Conservation (phyloP, 2,329 filamentous ascomycete genomes). For the Diplodia seriata region DNA sequence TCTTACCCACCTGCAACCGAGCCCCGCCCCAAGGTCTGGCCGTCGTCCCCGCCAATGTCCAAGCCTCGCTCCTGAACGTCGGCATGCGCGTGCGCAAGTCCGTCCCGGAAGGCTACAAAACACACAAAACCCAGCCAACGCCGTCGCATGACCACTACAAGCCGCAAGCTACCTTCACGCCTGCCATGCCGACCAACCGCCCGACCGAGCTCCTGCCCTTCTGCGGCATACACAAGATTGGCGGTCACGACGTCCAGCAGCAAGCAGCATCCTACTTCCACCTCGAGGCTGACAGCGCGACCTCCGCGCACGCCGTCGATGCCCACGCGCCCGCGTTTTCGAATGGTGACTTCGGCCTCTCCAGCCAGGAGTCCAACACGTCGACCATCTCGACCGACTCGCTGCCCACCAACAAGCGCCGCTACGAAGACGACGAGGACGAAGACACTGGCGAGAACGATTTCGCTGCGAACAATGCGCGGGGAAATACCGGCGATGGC, state of each 20-base stretch:
- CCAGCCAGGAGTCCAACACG: slow-evolving; percentile 42
- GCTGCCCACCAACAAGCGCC: slow-evolving; percentile 49
- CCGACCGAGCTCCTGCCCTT: slow-evolving; percentile 75
- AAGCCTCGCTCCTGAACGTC: slow-evolving; percentile 85
- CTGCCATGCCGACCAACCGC: slow-evolving; percentile 31
- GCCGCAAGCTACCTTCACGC: background rate
- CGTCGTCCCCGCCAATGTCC: slow-evolving; percentile 68
- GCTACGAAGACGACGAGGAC: slow-evolving; percentile 49
- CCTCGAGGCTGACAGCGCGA: slow-evolving; percentile 48
- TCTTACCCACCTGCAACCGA: background rate
- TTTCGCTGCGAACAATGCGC: background rate
- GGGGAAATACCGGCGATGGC: slow-evolving; percentile 37
- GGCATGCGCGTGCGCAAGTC: slow-evolving; percentile 95
- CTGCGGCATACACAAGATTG: slow-evolving; percentile 79
- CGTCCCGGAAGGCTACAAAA: slow-evolving; percentile 94
- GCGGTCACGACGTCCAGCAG: slow-evolving; percentile 55
- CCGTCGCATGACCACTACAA: background rate
- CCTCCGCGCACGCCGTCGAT: slow-evolving; percentile 35
- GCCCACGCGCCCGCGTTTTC: slow-evolving; percentile 36
- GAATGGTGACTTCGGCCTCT: slow-evolving; percentile 45
- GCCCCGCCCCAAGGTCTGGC: slow-evolving; percentile 30
- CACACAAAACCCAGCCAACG: slow-evolving; percentile 54
- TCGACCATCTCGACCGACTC: slow-evolving; percentile 42
- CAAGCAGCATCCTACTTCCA: slow-evolving; percentile 47
- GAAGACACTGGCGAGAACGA: slow-evolving; percentile 34